phyloP scores from a whole-genome alignment of 257 asterid genomes.

The Solanum piurae region DNA sequence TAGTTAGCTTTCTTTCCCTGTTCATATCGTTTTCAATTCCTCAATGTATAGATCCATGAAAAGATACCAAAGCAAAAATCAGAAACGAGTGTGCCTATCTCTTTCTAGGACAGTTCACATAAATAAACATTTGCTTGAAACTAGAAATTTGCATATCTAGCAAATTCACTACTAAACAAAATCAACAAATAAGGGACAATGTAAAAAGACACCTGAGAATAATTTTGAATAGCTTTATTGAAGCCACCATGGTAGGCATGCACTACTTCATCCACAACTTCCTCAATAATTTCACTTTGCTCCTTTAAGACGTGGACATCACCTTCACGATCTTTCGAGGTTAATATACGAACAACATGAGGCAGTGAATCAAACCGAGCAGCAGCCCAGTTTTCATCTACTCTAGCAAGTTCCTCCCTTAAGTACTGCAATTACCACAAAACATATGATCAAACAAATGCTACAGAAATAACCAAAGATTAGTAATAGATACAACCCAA shows the following conservation, averaged over 20 bases:
- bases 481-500: background rate
- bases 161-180: constrained; percentile 6
- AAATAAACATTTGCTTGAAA: background rate
- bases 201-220: constrained; percentile 74
- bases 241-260: constrained; percentile 98
- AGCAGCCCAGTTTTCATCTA: constrained; percentile 94
- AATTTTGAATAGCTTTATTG: constrained; percentile 97
- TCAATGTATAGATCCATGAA: background rate
- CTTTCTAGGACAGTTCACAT: background rate
- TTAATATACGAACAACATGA: constrained; percentile 93
- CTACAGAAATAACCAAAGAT: background rate
- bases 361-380: constrained; percentile 98
- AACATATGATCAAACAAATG: background rate
- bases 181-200: constrained; percentile 1
- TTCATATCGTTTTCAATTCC: background rate
- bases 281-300: constrained; percentile 92
- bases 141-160: background rate
- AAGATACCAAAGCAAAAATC: background rate
- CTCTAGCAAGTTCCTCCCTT: constrained; percentile 75
- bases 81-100: background rate
- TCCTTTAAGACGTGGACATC: constrained; percentile 77
- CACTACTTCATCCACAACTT: constrained; percentile 97
- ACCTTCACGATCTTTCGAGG: constrained; percentile 94
- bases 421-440: constrained; percentile 49
- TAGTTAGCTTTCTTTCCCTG: background rate